Evolutionary conservation across 352 stramenopile species (phyloP).

Genomic region (Phytophthora sojae): DNA sequence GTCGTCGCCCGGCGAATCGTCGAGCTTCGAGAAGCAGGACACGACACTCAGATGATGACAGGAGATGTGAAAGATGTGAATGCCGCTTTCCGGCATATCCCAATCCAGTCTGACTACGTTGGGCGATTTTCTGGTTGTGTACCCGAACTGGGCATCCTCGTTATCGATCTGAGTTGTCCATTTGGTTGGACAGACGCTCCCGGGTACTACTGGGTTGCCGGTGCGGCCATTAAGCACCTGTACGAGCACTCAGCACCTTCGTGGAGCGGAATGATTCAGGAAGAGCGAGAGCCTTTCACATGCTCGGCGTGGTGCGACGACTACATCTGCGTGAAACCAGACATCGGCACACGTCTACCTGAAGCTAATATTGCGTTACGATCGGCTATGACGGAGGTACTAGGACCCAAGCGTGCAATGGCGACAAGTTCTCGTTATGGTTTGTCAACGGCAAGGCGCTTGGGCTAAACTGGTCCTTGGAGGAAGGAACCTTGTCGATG

Average conservation of each 20-base stretch:
- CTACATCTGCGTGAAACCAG: background rate
- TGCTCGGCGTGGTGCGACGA: background rate
- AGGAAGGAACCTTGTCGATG: background rate
- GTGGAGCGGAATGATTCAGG: background rate
- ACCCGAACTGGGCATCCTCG: background rate
- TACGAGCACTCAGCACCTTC: background rate
- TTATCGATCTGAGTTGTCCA: background rate
- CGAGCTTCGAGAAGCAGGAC: background rate
- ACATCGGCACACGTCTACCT: background rate
- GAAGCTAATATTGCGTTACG: background rate
- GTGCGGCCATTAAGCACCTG: background rate
- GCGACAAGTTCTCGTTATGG: background rate
- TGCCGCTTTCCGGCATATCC: background rate
- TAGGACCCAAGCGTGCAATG: background rate
- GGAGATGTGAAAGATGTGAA: background rate
- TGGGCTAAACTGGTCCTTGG: background rate
- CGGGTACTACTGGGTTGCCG: background rate
- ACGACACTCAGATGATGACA: background rate
- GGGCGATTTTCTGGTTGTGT: background rate
- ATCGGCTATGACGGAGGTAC: background rate
- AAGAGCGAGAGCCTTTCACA: background rate
- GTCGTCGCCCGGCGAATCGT: background rate
- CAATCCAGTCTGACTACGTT: background rate
- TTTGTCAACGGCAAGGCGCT: background rate
- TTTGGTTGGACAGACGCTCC: background rate